Percentiles rank a stretch among this genome's conserved stretches.
These are phyloP conservation scores for Arctostaphylos glauca DNA, from an alignment of 148 eudicot species.

Conservation along the genomic window DNA sequence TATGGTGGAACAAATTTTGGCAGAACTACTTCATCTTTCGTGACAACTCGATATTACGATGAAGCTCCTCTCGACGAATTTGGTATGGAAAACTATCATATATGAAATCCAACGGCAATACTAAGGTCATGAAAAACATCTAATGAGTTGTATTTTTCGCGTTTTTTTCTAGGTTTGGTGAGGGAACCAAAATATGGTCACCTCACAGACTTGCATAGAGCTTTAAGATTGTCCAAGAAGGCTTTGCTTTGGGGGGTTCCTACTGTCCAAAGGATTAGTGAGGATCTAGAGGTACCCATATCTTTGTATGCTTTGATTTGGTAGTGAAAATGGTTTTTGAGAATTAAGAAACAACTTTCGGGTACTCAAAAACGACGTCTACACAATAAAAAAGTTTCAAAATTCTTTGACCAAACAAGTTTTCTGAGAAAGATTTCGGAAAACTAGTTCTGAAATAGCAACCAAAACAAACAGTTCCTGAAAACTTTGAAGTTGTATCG, in stretches of 20 bases:
- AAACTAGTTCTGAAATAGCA: background rate
- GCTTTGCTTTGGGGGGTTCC: conserved; percentile 58
- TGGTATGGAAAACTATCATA: conserved; percentile 35
- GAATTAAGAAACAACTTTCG: background rate
- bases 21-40: conserved; percentile 60
- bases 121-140: background rate
- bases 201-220: conserved; percentile 66
- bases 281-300: conserved; percentile 45
- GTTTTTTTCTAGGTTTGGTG: conserved; percentile 34
- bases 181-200: conserved; percentile 89
- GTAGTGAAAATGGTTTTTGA: background rate
- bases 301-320: background rate
- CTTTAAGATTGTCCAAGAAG: conserved; percentile 48
- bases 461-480: background rate
- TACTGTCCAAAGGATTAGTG: conserved; percentile 19
- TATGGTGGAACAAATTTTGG: conserved; percentile 89
- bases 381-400: background rate
- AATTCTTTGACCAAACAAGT: background rate
- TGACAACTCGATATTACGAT: conserved; percentile 84
- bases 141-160: background rate
- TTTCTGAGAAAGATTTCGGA: background rate
- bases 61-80: conserved; percentile 94
- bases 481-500: background rate
- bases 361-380: background rate
- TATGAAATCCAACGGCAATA: background rate